A percentile compares a stretch with the other conserved stretches of the same genome.
Evolutionary conservation across 2,329 filamentous ascomycete species (phyloP).

Genomic region (Dendrostoma leiphaemia): DNA sequence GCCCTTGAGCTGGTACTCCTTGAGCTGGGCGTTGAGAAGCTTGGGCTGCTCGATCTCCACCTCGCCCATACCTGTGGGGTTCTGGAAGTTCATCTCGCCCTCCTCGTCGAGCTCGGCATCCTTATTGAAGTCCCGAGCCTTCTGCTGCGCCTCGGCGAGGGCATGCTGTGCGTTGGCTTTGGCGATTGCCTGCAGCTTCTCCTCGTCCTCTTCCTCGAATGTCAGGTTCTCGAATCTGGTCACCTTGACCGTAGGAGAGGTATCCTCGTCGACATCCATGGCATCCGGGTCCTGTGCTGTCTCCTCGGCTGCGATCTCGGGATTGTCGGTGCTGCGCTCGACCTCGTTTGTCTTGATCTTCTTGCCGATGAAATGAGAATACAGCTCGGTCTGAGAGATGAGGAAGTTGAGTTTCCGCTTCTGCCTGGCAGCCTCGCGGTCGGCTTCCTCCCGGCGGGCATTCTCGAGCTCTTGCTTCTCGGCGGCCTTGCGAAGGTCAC

Average conservation of each 20-base stretch:
- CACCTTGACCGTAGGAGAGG: constrained; percentile 64
- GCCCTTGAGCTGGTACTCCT: constrained; percentile 98
- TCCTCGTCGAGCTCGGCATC: constrained; percentile 74
- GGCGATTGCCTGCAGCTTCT: constrained; percentile 74
- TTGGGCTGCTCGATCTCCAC: constrained; percentile 94
- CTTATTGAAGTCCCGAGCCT: constrained; percentile 90
- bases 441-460: constrained; percentile 93
- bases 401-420: constrained; percentile 99
- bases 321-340: constrained; percentile 83
- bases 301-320: constrained; percentile 60
- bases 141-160: constrained; percentile 89
- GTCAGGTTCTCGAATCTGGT: constrained; percentile 93
- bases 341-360: constrained; percentile 98
- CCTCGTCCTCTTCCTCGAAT: constrained; percentile 94
- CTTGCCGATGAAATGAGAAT: constrained; percentile 99
- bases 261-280: constrained; percentile 50
- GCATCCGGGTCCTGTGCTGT: constrained; percentile 36
- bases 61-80: constrained; percentile 90
- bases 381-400: constrained; percentile 97
- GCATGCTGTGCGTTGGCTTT: constrained; percentile 96
- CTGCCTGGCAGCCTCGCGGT: constrained; percentile 94
- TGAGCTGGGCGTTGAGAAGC: constrained; percentile 88
- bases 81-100: constrained; percentile 99
- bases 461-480: constrained; percentile 96
- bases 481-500: constrained; percentile 88